These are phyloP conservation scores for Aureobasidium sp. DNA, from an alignment of 2,329 filamentous ascomycete species.

Conservation along the genomic window DNA sequence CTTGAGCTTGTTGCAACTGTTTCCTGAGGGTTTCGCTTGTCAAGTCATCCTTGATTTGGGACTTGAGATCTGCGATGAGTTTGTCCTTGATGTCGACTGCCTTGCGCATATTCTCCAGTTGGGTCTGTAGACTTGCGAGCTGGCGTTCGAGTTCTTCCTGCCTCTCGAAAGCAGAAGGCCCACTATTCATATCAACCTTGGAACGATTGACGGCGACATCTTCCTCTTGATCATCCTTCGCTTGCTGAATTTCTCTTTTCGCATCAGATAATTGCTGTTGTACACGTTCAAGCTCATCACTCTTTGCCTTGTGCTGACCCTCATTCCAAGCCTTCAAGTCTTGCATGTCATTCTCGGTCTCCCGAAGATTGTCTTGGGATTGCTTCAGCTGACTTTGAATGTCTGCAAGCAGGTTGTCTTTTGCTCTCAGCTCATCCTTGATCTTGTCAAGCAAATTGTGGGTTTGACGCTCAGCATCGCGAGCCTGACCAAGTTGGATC, in stretches of 20 bases:
- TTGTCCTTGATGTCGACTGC: neutral
- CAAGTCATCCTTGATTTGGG: neutral
- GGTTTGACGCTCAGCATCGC: slow-evolving; percentile 6
- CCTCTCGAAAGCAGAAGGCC: slow-evolving; percentile 17
- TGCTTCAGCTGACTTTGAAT: slow-evolving; percentile 1
- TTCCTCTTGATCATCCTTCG: neutral
- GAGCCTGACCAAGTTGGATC: slow-evolving; percentile 8
- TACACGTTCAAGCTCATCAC: slow-evolving; percentile 4
- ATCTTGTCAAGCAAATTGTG: slow-evolving; percentile 2
- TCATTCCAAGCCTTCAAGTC: neutral
- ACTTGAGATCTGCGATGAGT: neutral
- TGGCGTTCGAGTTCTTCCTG: slow-evolving; percentile 15
- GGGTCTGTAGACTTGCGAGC: neutral
- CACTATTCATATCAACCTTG: slow-evolving; percentile 19
- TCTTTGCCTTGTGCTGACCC: neutral
- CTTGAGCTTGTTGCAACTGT: slow-evolving; percentile 5
- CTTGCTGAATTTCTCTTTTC: neutral
- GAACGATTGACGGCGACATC: neutral
- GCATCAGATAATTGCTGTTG: slow-evolving; percentile 1
- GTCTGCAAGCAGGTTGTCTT: neutral
- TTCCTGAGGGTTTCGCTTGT: neutral
- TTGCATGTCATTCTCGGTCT: slow-evolving; percentile 6
- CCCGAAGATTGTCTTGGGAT: neutral
- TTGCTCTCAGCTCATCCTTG: slow-evolving; percentile 6
- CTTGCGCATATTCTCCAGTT: neutral